Base-by-base conservation (phyloP, 192 early-diverging fungal genomes). In the Coemansia sp. region DNA sequence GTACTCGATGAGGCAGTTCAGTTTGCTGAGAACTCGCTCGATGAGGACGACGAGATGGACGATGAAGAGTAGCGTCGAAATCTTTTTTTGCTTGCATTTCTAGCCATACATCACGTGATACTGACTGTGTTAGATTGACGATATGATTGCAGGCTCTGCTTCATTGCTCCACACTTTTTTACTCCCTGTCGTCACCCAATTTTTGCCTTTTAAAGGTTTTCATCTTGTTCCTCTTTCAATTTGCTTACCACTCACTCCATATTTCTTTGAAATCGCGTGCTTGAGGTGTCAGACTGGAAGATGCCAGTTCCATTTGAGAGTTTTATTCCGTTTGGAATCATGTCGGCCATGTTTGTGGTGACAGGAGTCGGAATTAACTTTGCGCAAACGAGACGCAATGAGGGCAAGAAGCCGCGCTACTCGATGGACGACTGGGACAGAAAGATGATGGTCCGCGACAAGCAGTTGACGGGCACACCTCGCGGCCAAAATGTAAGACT, bases 251-350 rank as follows among this genome's bases (percentile, higher is more conserved):
- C 10, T 38, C 8, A 38, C 34, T 12, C 10, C 10, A 12, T 4
- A 38, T 38, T 38, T 3, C 6, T 38, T 9, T 2, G 34, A 12
- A 38, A 38, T 9, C 34, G 10, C 34, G 10, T 1, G 10, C 10
- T 38, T 38, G 34, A 38, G 34, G 10, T 12, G 34, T 47, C 12
- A 18, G 4, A 54, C 8, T 5, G 25, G 31, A 71, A 71, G 50
- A 88, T 88, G 90, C 90, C 90, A 67, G 81, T 92, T 73, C 90
- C 89, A 56, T 89, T 89, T 60, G 90, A 92, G 82, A 85, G 85
- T 21, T 62, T 92, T 62, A 81, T 92, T 73, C 90, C 90, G 30
- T 88, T 90, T 71, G 89, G 74, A 65, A 60, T 92, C 54, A 89
- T 92, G 58, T 75, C 86, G 50, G 82, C 69, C 56, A 85, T 92